These are phyloP conservation scores for Apiospora phragmitis DNA, from an alignment of 2,329 filamentous ascomycete species.

Conservation along the genomic window DNA sequence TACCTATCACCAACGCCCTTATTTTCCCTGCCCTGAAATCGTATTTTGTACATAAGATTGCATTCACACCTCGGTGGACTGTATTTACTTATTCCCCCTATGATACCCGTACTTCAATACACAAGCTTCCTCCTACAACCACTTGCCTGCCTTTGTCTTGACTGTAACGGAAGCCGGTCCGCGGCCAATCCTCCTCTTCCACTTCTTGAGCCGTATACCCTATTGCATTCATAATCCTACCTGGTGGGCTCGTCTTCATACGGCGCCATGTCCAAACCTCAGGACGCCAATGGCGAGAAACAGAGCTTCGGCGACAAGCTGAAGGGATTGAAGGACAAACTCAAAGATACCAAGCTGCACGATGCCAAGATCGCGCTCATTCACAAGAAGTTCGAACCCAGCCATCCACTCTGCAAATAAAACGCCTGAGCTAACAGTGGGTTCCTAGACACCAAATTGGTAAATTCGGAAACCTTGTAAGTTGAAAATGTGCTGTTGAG, in stretches of 20 bases:
- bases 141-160: background rate
- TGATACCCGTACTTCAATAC: background rate
- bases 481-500: slow-evolving; percentile 17
- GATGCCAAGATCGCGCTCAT: slow-evolving; percentile 58
- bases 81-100: background rate
- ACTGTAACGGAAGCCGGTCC: background rate
- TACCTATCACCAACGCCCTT: background rate
- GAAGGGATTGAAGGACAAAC: slow-evolving; percentile 53
- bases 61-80: background rate
- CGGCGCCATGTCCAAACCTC: background rate
- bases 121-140: background rate
- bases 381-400: slow-evolving; percentile 54
- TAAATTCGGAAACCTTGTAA: slow-evolving; percentile 62
- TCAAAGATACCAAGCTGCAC: slow-evolving; percentile 54
- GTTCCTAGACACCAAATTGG: slow-evolving; percentile 54
- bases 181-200: background rate
- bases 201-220: background rate
- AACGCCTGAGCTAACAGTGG: background rate
- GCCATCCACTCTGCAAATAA: background rate
- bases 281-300: background rate
- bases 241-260: background rate
- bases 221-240: background rate
- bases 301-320: slow-evolving; percentile 45
- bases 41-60: background rate
- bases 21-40: background rate